Conservation (phyloP, 2,329 filamentous ascomycete species). For the Plectosphaerella cucumerina region DNA sequence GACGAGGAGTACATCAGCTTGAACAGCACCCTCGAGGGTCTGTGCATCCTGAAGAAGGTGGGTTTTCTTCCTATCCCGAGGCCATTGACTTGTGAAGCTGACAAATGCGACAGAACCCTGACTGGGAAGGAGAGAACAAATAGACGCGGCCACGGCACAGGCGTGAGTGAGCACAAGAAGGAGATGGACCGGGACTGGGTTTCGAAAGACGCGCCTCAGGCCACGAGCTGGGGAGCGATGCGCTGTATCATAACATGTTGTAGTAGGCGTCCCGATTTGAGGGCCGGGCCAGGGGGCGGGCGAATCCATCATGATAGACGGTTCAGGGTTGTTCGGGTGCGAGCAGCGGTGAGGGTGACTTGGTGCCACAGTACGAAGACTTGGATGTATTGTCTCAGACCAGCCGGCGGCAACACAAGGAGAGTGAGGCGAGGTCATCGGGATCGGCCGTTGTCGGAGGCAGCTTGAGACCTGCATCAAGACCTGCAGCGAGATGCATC, state of each 20-base stretch:
- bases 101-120: constrained; percentile 40
- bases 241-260: constrained; percentile 12
- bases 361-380: no score
- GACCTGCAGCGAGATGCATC: no score
- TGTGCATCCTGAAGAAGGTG: constrained; percentile 93
- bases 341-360: no score
- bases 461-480: no score
- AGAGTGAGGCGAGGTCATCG: no score
- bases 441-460: no score
- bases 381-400: no score
- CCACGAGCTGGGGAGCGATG: constrained; percentile 10
- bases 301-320: not conserved
- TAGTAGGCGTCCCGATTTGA: not conserved
- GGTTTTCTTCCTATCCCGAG: no score
- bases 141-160: constrained; percentile 18
- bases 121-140: constrained; percentile 50
- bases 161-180: not conserved
- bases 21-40: constrained; percentile 84
- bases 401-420: no score
- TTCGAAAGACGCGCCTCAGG: not conserved
- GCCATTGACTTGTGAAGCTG: not conserved
- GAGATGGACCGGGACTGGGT: constrained; percentile 5
- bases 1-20: constrained; percentile 96
- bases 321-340: not conserved
- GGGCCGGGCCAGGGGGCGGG: not conserved